phyloP scores from a whole-genome alignment of 1,284 basidiomycete species.

The Cronartium quercuum region DNA sequence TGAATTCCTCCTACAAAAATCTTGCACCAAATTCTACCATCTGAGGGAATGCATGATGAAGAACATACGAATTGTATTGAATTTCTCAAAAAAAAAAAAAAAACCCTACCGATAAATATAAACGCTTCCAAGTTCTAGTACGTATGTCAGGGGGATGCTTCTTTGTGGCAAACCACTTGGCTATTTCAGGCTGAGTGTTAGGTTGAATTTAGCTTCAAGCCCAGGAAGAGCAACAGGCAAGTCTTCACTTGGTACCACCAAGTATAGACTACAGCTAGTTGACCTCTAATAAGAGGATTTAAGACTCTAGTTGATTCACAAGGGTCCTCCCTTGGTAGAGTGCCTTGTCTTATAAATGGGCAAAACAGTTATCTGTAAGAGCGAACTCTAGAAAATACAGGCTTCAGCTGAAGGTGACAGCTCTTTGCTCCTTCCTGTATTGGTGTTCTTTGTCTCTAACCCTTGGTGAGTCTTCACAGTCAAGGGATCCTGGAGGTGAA shows the following conservation, averaged over 20 bases:
- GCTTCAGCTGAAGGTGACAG: too few species aligned
- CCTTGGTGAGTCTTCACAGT: too few species aligned
- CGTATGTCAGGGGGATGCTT: slow-evolving; percentile 3
- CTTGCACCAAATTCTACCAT: not conserved
- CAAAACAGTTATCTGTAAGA: too few species aligned
- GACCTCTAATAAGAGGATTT: slow-evolving; percentile 36
- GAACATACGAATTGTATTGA: not conserved
- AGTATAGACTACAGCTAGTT: slow-evolving; percentile 29
- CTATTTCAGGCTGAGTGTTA: not conserved
- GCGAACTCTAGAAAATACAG: too few species aligned
- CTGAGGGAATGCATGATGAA: not conserved
- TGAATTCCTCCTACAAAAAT: slow-evolving; percentile 6
- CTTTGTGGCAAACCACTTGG: not conserved
- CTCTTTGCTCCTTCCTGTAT: too few species aligned
- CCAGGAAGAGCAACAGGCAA: slow-evolving; percentile 20
- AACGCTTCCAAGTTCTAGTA: slow-evolving; percentile 28
- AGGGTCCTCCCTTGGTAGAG: too few species aligned
- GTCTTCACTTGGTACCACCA: slow-evolving; percentile 35
- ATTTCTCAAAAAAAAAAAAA: not conserved
- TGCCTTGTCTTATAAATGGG: too few species aligned
- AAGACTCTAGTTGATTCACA: not conserved
- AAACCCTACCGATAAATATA: slow-evolving; percentile 26
- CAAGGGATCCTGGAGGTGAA: too few species aligned
- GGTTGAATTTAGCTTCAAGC: not conserved
- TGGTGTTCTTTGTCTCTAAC: too few species aligned